These are phyloP conservation scores for Pythium phragmitis DNA, from an alignment of 352 stramenopile genomes.

Conservation along the genomic window DNA sequence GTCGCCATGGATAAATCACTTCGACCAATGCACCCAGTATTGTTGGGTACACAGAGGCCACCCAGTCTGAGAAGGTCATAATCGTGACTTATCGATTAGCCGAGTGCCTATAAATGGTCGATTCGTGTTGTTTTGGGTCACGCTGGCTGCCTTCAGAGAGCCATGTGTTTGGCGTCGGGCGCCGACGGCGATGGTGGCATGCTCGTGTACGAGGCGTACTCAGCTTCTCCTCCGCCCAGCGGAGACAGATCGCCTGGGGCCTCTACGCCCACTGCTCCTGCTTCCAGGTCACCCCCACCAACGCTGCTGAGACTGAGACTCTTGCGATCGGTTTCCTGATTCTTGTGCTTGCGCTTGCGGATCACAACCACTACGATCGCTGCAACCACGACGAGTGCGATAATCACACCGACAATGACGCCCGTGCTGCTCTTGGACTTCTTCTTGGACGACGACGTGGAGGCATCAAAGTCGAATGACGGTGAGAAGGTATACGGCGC, in stretches of 20 bases:
- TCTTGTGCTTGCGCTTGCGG: slow-evolving; percentile 4
- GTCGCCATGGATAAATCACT: no score
- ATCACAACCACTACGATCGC: neutral
- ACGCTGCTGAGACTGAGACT: neutral
- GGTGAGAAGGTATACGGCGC: neutral
- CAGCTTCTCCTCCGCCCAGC: neutral
- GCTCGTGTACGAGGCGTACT: neutral
- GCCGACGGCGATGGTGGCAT: neutral
- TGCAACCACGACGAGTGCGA: neutral
- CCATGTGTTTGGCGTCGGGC: neutral
- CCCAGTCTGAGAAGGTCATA: no score
- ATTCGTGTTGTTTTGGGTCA: no score
- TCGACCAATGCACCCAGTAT: no score
- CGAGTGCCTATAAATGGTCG: no score
- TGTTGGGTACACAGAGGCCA: no score
- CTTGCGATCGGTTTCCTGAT: neutral
- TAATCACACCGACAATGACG: neutral
- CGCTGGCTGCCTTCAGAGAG: no score
- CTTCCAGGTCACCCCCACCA: neutral
- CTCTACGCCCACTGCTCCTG: neutral
- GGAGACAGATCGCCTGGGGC: neutral
- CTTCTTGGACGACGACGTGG: slow-evolving; percentile 7
- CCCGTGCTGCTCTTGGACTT: slow-evolving; percentile 1
- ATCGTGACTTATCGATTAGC: no score
- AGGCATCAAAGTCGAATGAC: slow-evolving; percentile 1